Conservation (phyloP, 352 stramenopile genomes). For the Phytophthora meadii region DNA sequence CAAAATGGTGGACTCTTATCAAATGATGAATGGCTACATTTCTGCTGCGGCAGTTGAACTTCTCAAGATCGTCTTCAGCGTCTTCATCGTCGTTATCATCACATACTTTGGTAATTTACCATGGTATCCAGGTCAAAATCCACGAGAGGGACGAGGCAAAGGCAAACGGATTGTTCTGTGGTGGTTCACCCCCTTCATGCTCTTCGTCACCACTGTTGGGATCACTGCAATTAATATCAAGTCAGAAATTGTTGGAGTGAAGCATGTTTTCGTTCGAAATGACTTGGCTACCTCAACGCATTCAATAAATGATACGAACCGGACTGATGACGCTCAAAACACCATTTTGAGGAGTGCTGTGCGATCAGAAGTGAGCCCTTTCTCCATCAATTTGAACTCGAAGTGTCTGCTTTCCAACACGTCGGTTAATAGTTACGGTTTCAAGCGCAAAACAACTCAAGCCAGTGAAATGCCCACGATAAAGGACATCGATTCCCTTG, state of each 20-base stretch:
- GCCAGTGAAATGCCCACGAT: conserved; percentile 34
- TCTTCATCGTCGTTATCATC: conserved; percentile 48
- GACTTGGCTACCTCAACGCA: conserved; percentile 28
- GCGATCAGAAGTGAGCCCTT: conserved; percentile 10
- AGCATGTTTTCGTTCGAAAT: conserved; percentile 38
- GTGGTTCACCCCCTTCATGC: conserved; percentile 39
- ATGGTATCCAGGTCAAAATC: conserved; percentile 40
- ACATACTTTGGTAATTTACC: conserved; percentile 43
- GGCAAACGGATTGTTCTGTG: conserved; percentile 41
- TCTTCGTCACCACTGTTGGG: conserved; percentile 49
- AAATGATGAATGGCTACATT: conserved; percentile 48
- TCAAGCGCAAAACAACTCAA: background rate
- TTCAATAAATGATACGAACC: background rate
- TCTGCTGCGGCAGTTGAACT: conserved; percentile 28
- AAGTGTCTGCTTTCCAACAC: conserved; percentile 18
- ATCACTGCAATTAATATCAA: conserved; percentile 49
- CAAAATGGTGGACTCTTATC: conserved; percentile 42
- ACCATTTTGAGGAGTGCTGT: conserved; percentile 45
- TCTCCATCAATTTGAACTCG: conserved; percentile 42
- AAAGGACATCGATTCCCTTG: conserved; percentile 35
- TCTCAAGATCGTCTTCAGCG: conserved; percentile 35
- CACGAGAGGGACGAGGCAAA: conserved; percentile 10
- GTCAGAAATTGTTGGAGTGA: conserved; percentile 32
- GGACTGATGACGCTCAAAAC: conserved; percentile 32
- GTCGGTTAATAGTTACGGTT: background rate